A percentile compares a stretch with the other conserved stretches of the same genome.
Conservation (phyloP, 225 moss, liverwort and hornwort genomes). For the Marchantia paleacea region DNA sequence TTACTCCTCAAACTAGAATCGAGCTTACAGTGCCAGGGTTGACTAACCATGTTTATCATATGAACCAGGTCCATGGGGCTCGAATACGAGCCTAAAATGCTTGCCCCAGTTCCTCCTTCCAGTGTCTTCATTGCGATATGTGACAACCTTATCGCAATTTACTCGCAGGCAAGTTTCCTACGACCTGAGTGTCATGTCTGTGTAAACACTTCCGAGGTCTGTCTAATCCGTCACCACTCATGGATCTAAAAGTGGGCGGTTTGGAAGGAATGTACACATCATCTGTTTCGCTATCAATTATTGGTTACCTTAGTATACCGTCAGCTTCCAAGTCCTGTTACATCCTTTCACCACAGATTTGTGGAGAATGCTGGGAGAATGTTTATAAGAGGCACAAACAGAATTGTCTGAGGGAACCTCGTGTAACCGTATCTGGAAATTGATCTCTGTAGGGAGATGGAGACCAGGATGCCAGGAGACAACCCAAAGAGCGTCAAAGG, state of each 20-base stretch:
- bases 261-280: neutral
- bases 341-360: neutral
- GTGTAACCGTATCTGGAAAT: neutral
- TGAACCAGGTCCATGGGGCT: slow-evolving; percentile 46
- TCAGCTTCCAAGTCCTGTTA: neutral
- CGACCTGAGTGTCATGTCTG: neutral
- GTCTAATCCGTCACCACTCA: neutral
- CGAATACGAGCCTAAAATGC: slow-evolving; percentile 40
- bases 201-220: neutral
- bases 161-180: slow-evolving; percentile 42
- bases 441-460: slow-evolving; percentile 41
- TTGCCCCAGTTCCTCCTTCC: slow-evolving; percentile 50
- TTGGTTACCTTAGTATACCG: neutral
- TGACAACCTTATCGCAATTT: slow-evolving; percentile 54
- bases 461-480: slow-evolving; percentile 45
- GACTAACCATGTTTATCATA: neutral
- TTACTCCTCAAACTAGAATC: no score
- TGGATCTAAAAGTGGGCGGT: neutral
- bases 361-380: no score
- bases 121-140: slow-evolving; percentile 52
- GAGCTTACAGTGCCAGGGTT: neutral
- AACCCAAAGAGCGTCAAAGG: slow-evolving; percentile 43
- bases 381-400: no score
- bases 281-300: neutral
- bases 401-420: no score